Percentiles rank a stretch among this genome's conserved stretches.
Conservation (phyloP, 306 rosid genomes). For the Hippophae rhamnoides region DNA sequence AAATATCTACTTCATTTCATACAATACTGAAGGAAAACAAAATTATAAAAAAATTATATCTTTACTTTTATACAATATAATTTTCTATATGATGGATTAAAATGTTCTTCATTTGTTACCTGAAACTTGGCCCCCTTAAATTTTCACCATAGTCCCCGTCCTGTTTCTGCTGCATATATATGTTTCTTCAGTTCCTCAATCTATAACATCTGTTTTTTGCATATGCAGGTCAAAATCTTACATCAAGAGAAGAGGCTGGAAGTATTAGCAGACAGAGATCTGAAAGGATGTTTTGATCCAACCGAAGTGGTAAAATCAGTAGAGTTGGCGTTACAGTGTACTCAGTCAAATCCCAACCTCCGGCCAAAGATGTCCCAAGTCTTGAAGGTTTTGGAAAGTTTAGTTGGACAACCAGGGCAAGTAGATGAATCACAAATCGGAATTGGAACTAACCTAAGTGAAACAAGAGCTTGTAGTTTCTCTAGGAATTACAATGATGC, state of each 20-base stretch:
- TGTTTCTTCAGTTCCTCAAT: neutral
- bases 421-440: constrained; percentile 56
- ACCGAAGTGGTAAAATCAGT: constrained; percentile 54
- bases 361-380: constrained; percentile 82
- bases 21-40: no score
- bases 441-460: constrained; percentile 29
- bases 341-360: constrained; percentile 70
- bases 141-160: no score
- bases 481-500: constrained; percentile 49
- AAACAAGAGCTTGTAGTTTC: constrained; percentile 55
- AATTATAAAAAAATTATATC: no score
- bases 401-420: constrained; percentile 45
- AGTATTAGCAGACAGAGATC: constrained; percentile 67
- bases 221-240: constrained; percentile 65
- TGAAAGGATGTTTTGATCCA: constrained; percentile 73
- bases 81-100: no score
- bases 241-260: constrained; percentile 62
- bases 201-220: neutral
- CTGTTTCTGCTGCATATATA: neutral
- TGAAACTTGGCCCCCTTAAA: no score
- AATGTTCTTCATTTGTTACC: no score
- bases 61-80: no score
- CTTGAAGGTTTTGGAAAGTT: constrained; percentile 66
- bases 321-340: constrained; percentile 67
- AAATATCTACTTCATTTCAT: no score